Percentiles rank a stretch among this genome's conserved stretches.
Conservation (phyloP, 164 flowering plant genomes). For the Vitis rotundifolia region DNA sequence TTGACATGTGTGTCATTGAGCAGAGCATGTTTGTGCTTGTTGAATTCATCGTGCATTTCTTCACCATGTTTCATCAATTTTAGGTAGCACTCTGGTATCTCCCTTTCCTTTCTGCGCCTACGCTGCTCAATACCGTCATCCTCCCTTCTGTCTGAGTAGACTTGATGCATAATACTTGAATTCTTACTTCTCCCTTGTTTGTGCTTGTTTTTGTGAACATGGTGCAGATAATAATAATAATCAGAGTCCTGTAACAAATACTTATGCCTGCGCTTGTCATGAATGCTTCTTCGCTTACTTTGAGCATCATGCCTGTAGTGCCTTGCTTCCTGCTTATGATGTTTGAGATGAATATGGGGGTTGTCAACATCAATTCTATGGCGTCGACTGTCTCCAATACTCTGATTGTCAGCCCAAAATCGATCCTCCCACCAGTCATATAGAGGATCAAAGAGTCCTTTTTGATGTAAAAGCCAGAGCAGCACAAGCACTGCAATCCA, state of each 20-base stretch:
- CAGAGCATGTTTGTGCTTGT: constrained; percentile 10
- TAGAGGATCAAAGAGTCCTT: constrained; percentile 81
- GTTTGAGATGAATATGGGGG: constrained; percentile 26
- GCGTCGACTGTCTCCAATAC: constrained; percentile 10
- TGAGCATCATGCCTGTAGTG: constrained; percentile 34
- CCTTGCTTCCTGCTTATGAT: constrained; percentile 34
- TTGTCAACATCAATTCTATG: constrained; percentile 23
- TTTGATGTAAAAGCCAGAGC: constrained; percentile 86
- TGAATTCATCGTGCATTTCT: constrained; percentile 15
- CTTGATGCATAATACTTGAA: constrained; percentile 18
- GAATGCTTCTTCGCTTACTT: constrained; percentile 30
- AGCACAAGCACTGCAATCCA: constrained; percentile 65
- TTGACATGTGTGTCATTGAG: constrained; percentile 9
- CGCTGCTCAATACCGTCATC: constrained; percentile 31
- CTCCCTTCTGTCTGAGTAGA: constrained; percentile 16
- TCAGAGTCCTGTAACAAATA: constrained; percentile 32
- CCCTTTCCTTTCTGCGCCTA: constrained; percentile 29
- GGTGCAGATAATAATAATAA: constrained; percentile 51
- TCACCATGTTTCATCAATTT: constrained; percentile 3
- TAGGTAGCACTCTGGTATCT: constrained; percentile 9
- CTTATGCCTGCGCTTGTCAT: constrained; percentile 28
- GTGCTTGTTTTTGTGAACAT: constrained; percentile 52
- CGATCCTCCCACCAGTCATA: constrained; percentile 94
- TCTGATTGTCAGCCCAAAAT: constrained; percentile 23
- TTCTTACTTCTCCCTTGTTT: constrained; percentile 41